A percentile compares a stretch with the other conserved stretches of the same genome.
Conservation (phyloP, 2,329 filamentous ascomycete species). For the Curvularia lunata region DNA sequence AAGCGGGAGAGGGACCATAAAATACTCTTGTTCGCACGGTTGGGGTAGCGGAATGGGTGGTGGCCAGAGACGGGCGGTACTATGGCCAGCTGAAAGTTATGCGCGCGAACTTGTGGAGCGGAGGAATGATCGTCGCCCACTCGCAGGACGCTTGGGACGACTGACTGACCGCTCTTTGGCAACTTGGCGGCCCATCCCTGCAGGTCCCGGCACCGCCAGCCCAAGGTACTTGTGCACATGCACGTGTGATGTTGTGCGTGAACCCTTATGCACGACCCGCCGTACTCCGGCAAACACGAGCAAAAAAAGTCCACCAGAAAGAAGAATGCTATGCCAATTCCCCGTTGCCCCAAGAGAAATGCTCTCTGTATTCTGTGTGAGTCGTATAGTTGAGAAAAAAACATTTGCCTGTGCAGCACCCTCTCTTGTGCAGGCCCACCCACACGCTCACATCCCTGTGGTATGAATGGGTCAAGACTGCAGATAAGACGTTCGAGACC, state of each 20-base stretch:
- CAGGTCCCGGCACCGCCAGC: slow-evolving; percentile 14
- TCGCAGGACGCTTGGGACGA: slow-evolving; percentile 2
- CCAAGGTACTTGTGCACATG: slow-evolving; percentile 17
- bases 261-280: slow-evolving; percentile 18
- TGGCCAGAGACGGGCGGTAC: slow-evolving; percentile 8
- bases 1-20: neutral
- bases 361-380: neutral
- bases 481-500: slow-evolving; percentile 15
- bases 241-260: slow-evolving; percentile 30
- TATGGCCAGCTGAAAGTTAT: slow-evolving; percentile 16
- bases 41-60: slow-evolving; percentile 16
- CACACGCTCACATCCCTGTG: slow-evolving; percentile 10
- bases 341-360: neutral
- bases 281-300: neutral
- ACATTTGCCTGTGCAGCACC: slow-evolving; percentile 4
- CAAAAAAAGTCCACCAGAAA: neutral
- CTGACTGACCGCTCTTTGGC: slow-evolving; percentile 34
- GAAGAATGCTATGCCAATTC: no score
- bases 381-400: neutral
- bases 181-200: slow-evolving; percentile 29
- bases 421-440: slow-evolving; percentile 5
- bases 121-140: slow-evolving; percentile 20
- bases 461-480: slow-evolving; percentile 5
- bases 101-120: slow-evolving; percentile 40
- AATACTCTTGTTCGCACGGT: slow-evolving; percentile 21